phyloP scores from a whole-genome alignment of 345 rosid species.

The Eucalyptus urophylla region DNA sequence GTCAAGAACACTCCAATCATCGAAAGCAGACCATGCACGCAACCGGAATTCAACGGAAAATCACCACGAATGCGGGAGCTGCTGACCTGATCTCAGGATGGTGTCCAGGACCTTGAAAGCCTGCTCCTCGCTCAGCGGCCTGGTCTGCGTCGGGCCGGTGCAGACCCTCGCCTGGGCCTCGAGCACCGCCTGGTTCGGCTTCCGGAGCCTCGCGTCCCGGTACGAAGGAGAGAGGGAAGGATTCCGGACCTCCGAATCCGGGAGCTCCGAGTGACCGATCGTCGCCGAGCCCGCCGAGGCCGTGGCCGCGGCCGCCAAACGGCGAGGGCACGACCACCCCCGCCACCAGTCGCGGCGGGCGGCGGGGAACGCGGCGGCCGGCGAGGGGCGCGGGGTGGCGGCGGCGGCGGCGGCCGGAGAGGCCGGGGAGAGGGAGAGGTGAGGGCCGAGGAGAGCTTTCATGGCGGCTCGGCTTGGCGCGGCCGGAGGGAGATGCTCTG shows the following conservation, averaged over 20 bases:
- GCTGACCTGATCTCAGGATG: slow-evolving; percentile 63
- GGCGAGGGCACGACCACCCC: slow-evolving; percentile 5
- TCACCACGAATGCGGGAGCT: not conserved
- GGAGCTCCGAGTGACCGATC: slow-evolving; percentile 48
- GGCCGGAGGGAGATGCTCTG: not conserved
- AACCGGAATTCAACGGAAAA: not conserved
- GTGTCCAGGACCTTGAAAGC: slow-evolving; percentile 68
- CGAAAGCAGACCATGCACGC: not conserved
- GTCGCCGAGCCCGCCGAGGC: slow-evolving; percentile 27
- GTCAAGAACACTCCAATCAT: not conserved
- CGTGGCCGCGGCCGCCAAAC: not conserved
- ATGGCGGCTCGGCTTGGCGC: not conserved
- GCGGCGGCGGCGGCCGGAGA: slow-evolving; percentile 3
- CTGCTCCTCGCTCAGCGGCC: slow-evolving; percentile 61
- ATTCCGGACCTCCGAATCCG: slow-evolving; percentile 47
- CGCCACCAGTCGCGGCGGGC: slow-evolving; percentile 3
- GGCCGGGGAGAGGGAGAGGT: slow-evolving; percentile 15
- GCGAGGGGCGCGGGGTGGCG: not conserved
- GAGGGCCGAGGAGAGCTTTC: slow-evolving; percentile 39
- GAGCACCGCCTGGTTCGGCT: slow-evolving; percentile 74
- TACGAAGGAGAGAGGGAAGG: slow-evolving; percentile 72
- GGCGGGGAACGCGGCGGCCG: slow-evolving; percentile 10
- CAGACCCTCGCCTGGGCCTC: slow-evolving; percentile 98
- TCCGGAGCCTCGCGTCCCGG: slow-evolving; percentile 42
- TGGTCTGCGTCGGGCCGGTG: slow-evolving; percentile 90